Percentiles rank a stretch among this genome's conserved stretches.
These are phyloP conservation scores for Hymenoscyphus linearis DNA, from an alignment of 2,329 filamentous ascomycete species.

Conservation along the genomic window DNA sequence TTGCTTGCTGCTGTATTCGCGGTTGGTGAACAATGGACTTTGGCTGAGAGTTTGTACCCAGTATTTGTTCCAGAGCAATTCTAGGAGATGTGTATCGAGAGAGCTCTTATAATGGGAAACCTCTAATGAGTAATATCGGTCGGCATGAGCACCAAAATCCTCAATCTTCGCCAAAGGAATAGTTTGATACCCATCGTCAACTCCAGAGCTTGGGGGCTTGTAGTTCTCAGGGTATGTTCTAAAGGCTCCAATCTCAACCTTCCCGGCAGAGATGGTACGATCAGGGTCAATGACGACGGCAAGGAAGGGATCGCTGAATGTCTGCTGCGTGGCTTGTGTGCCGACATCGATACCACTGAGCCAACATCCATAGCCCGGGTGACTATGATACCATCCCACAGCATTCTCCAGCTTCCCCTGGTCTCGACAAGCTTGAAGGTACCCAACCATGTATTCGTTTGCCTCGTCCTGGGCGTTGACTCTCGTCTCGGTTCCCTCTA, in stretches of 20 bases:
- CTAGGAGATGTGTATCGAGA: conserved; percentile 79
- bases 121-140: conserved; percentile 84
- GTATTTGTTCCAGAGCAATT: conserved; percentile 97
- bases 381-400: conserved; percentile 96
- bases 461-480: conserved; percentile 95
- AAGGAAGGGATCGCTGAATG: conserved; percentile 83
- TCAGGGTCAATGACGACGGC: conserved; percentile 96
- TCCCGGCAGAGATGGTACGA: conserved; percentile 87
- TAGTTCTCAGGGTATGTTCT: conserved; percentile 79
- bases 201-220: conserved; percentile 46
- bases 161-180: conserved; percentile 92
- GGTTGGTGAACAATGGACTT: conserved; percentile 83
- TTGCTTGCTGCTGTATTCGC: conserved; percentile 88
- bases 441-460: conserved; percentile 94
- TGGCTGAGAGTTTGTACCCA: conserved; percentile 95
- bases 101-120: conserved; percentile 93
- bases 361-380: conserved; percentile 98
- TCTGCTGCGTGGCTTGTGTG: conserved; percentile 82
- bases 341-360: conserved; percentile 90
- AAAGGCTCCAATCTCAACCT: conserved; percentile 94
- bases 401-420: conserved; percentile 82
- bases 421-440: conserved; percentile 70
- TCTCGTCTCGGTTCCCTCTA: conserved; percentile 96
- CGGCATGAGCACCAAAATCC: conserved; percentile 90
- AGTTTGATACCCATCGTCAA: conserved; percentile 59